phyloP scores from a whole-genome alignment of 148 eudicot genomes.

The Persicaria maculosa region DNA sequence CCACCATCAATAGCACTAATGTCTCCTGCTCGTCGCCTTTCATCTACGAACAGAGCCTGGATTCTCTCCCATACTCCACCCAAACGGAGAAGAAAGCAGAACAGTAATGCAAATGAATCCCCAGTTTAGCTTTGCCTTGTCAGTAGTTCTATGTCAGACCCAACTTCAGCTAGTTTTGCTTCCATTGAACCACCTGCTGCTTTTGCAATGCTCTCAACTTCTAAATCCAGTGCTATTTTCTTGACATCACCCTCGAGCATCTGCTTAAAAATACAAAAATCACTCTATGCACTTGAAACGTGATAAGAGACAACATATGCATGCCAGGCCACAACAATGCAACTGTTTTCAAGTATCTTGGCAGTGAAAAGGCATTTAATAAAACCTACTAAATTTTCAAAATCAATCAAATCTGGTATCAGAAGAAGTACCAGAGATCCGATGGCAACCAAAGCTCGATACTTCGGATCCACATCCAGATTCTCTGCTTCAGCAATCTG shows the following conservation, averaged over 20 bases:
- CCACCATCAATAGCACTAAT: not conserved
- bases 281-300: not conserved
- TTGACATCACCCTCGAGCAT: slow-evolving; percentile 85
- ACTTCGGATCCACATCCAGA: slow-evolving; percentile 57
- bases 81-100: too few species aligned
- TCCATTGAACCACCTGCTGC: slow-evolving; percentile 65
- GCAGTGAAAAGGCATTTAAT: not conserved
- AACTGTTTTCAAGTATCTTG: not conserved
- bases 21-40: not conserved
- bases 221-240: slow-evolving; percentile 78
- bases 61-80: too few species aligned
- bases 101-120: not conserved
- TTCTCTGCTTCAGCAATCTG: slow-evolving; percentile 82
- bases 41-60: not conserved
- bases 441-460: slow-evolving; percentile 81
- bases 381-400: not conserved
- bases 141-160: slow-evolving; percentile 63
- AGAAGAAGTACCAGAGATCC: slow-evolving; percentile 68
- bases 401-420: not conserved
- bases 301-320: not conserved
- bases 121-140: slow-evolving; percentile 31
- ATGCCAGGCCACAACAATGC: too few species aligned
- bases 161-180: slow-evolving; percentile 75
- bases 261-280: slow-evolving; percentile 24
- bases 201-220: slow-evolving; percentile 68